Evolutionary conservation across 192 early-diverging fungal genomes (phyloP).

Genomic region (Obelidium mucronatum): DNA sequence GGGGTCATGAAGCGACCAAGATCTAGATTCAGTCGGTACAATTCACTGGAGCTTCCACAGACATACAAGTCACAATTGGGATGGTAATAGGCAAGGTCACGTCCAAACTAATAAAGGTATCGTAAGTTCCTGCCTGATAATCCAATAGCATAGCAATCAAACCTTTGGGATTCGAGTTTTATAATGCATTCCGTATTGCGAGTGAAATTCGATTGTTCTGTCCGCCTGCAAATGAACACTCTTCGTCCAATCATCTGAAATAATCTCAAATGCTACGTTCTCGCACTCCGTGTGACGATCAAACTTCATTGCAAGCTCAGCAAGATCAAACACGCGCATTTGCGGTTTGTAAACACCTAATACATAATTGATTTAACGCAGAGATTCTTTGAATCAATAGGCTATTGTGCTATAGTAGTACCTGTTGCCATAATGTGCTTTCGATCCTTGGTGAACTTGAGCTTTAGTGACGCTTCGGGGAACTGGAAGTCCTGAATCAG

Average conservation of each 20-base stretch:
- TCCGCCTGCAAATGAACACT: conserved; percentile 90
- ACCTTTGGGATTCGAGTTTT: conserved; percentile 90
- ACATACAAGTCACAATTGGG: conserved; percentile 92
- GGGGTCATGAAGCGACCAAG: conserved; percentile 91
- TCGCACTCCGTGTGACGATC: conserved; percentile 95
- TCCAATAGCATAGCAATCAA: neutral
- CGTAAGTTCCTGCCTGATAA: conserved; percentile 11
- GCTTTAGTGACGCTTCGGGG: conserved; percentile 86
- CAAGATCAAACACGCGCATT: conserved; percentile 91
- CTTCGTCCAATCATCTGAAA: conserved; percentile 99
- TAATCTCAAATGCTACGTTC: conserved; percentile 79
- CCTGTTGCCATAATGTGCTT: conserved; percentile 91
- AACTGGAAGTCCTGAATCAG: conserved; percentile 99
- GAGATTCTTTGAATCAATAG: neutral
- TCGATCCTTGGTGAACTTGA: conserved; percentile 87
- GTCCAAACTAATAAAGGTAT: conserved; percentile 71
- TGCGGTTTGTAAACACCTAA: conserved; percentile 95
- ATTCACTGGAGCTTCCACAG: conserved; percentile 78
- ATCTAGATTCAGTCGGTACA: conserved; percentile 91
- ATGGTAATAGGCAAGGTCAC: conserved; percentile 89
- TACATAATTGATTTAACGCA: neutral
- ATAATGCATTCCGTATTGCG: conserved; percentile 95
- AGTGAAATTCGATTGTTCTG: conserved; percentile 90
- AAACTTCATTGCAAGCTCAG: conserved; percentile 97
- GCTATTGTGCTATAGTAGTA: neutral